phyloP scores from a whole-genome alignment of 225 moss, liverwort and hornwort genomes.

The Sphagnum contortum region DNA sequence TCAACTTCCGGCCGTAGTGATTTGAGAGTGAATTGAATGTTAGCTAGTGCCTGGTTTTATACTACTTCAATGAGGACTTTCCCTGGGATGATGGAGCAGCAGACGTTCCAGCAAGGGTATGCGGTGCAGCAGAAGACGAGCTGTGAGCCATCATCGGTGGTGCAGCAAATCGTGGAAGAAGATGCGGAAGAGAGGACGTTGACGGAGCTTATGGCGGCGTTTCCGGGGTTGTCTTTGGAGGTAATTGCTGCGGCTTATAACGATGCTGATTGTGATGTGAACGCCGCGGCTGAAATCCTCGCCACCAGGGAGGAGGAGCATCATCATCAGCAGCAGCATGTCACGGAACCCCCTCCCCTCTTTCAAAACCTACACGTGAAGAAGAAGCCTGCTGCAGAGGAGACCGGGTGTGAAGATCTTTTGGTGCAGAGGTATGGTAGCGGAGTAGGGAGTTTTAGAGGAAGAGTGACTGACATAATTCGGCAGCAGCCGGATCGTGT shows the following conservation, averaged over 20 bases:
- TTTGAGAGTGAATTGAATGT: too few relatives aligned
- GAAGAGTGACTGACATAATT: too few relatives aligned
- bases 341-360: too few relatives aligned
- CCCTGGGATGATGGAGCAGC: too few relatives aligned
- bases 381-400: background rate
- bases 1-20: too few relatives aligned
- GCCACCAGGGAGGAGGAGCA: conserved; percentile 3
- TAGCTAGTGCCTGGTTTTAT: too few relatives aligned
- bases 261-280: conserved; percentile 25
- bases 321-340: too few relatives aligned
- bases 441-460: conserved; percentile 5
- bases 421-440: conserved; percentile 42
- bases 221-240: conserved; percentile 30
- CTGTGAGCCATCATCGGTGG: background rate
- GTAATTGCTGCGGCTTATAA: conserved; percentile 40
- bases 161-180: conserved; percentile 1
- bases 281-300: conserved; percentile 53
- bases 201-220: conserved; percentile 25
- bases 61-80: too few relatives aligned
- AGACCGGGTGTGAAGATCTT: conserved; percentile 16
- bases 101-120: too few relatives aligned
- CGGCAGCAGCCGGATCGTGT: too few relatives aligned
- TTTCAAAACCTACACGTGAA: too few relatives aligned
- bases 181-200: conserved; percentile 24
- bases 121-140: too few relatives aligned